Conservation (phyloP, 192 early-diverging fungal genomes). For the Jimgerdemannia lactiflua region DNA sequence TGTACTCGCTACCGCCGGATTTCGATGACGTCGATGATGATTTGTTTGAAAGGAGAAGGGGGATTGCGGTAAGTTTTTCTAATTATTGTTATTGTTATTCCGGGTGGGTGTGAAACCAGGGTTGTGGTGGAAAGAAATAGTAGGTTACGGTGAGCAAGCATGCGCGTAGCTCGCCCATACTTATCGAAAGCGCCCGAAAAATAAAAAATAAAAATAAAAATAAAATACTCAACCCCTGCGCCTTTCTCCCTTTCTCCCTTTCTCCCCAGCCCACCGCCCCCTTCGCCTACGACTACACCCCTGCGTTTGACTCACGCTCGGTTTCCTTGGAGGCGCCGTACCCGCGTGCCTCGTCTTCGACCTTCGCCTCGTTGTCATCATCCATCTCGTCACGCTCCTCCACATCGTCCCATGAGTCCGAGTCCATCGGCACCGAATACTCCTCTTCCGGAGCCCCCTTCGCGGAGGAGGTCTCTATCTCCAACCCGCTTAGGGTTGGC, state of each 20-base stretch:
- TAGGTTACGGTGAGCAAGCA: too few relatives aligned
- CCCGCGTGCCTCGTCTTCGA: not conserved
- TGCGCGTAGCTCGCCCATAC: too few relatives aligned
- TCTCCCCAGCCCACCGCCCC: not conserved
- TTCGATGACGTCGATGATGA: not conserved
- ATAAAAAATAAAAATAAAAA: too few relatives aligned
- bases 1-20: not conserved
- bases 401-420: not conserved
- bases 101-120: too few relatives aligned
- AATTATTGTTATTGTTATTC: too few relatives aligned
- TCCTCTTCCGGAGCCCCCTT: slow-evolving; percentile 9
- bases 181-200: too few relatives aligned
- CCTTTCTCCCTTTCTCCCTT: too few relatives aligned
- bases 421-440: not conserved
- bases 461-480: slow-evolving; percentile 36
- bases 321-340: not conserved
- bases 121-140: too few relatives aligned
- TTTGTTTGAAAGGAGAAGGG: not conserved
- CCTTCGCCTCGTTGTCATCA: not conserved
- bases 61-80: too few relatives aligned
- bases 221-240: too few relatives aligned
- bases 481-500: slow-evolving; percentile 37
- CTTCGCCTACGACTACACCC: not conserved
- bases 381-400: not conserved
- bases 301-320: not conserved